Percentiles rank a stretch among this genome's conserved stretches.
Evolutionary conservation across 768 basidiomycete genomes (phyloP).

Genomic region (Phylloporus sp.): DNA sequence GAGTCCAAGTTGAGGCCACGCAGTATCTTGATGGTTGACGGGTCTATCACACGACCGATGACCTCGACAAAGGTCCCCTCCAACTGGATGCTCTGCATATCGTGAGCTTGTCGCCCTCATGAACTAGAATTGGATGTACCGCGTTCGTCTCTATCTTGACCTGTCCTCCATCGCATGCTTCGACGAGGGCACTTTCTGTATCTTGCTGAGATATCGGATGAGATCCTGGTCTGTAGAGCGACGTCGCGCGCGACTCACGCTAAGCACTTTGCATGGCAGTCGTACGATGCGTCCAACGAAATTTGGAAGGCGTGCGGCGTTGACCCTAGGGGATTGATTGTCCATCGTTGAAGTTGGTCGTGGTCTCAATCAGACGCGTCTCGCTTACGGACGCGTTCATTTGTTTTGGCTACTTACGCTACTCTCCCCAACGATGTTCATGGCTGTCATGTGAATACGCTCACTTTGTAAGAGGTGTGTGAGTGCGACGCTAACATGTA

Average conservation of each 20-base stretch:
- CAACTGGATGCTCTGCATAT: conserved; percentile 38
- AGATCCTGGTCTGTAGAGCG: not conserved
- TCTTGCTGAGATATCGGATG: conserved; percentile 33
- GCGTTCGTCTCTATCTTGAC: conserved; percentile 41
- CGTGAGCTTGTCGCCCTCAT: not conserved
- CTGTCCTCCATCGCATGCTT: conserved; percentile 64
- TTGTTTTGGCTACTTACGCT: no score
- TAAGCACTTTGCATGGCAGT: conserved; percentile 56
- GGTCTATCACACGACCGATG: conserved; percentile 54
- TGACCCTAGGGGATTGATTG: conserved; percentile 47
- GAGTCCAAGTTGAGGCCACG: conserved; percentile 49
- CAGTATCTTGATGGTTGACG: conserved; percentile 54
- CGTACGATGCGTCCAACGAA: conserved; percentile 54
- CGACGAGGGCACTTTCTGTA: conserved; percentile 48
- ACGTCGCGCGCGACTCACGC: conserved; percentile 32
- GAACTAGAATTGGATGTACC: conserved; percentile 30
- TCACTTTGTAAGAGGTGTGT: no score
- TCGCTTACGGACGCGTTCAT: conserved; percentile 8
- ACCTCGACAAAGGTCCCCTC: conserved; percentile 59
- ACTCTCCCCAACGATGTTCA: no score
- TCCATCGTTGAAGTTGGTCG: conserved; percentile 23
- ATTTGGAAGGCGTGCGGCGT: conserved; percentile 50
- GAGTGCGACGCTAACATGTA: no score
- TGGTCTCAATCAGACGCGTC: conserved; percentile 5
- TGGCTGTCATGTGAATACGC: conserved; percentile 3